Percentiles rank a stretch among this genome's conserved stretches.
phyloP scores from a whole-genome alignment of 768 basidiomycete genomes.

The Auricularia sp. region DNA sequence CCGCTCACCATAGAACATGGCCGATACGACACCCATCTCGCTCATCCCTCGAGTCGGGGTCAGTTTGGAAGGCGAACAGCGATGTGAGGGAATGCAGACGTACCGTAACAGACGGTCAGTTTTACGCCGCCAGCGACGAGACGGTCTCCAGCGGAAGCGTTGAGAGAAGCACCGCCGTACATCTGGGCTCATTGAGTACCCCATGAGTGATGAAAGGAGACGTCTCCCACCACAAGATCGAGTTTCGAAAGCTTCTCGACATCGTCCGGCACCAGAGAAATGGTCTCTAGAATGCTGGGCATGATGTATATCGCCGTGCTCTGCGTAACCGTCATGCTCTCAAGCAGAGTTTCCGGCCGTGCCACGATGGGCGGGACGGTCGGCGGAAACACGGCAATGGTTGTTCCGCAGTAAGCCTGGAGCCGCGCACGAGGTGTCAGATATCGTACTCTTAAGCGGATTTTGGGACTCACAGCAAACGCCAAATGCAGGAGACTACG shows the following conservation, averaged over 20 bases:
- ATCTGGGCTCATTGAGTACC: neutral
- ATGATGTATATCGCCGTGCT: neutral
- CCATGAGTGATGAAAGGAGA: neutral
- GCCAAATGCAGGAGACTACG: neutral
- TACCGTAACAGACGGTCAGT: neutral
- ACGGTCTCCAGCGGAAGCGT: constrained; percentile 15
- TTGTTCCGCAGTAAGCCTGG: neutral
- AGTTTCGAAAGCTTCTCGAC: neutral
- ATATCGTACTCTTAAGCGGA: neutral
- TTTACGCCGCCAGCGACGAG: constrained; percentile 4
- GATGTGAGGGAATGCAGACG: neutral
- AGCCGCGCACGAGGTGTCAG: neutral
- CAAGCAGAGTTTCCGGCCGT: neutral
- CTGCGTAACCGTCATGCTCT: neutral
- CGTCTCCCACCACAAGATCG: neutral
- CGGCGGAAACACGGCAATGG: neutral
- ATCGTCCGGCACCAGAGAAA: neutral
- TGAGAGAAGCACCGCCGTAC: constrained; percentile 20
- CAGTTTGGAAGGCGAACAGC: neutral
- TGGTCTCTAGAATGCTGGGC: neutral
- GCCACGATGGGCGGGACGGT: neutral
- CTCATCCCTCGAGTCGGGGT: neutral
- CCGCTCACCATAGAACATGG: neutral
- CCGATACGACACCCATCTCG: neutral
- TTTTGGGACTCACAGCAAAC: neutral